phyloP scores from a whole-genome alignment of 2,329 filamentous ascomycete genomes.

The Teratosphaeria viscida region DNA sequence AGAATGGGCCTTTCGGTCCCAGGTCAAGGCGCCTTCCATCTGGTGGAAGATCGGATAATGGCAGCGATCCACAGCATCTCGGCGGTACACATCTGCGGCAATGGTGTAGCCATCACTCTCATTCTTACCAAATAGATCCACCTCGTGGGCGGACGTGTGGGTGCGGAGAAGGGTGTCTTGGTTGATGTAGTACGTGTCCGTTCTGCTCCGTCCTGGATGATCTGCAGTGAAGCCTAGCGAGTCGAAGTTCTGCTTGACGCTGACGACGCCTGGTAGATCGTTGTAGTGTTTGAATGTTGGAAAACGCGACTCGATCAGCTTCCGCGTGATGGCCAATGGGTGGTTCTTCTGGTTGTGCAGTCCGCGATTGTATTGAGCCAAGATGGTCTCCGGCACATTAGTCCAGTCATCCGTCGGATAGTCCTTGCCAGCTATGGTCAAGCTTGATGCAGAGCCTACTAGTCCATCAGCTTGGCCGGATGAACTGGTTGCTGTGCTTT shows the following conservation, averaged over 20 bases:
- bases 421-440: slow-evolving; percentile 49
- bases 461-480: neutral
- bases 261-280: slow-evolving; percentile 70
- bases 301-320: slow-evolving; percentile 87
- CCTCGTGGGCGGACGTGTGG: slow-evolving; percentile 89
- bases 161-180: slow-evolving; percentile 73
- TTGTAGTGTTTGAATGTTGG: slow-evolving; percentile 69
- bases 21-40: slow-evolving; percentile 90
- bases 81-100: slow-evolving; percentile 85
- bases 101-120: slow-evolving; percentile 74
- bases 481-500: neutral
- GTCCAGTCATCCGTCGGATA: slow-evolving; percentile 72
- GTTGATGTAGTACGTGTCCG: slow-evolving; percentile 95
- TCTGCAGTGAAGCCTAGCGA: slow-evolving; percentile 83
- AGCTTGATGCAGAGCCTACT: slow-evolving; percentile 25
- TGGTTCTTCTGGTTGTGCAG: slow-evolving; percentile 90
- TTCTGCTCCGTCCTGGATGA: slow-evolving; percentile 75
- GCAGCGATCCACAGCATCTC: slow-evolving; percentile 87
- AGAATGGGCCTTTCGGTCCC: slow-evolving; percentile 59
- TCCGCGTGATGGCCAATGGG: slow-evolving; percentile 78
- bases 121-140: slow-evolving; percentile 65
- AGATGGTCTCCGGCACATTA: slow-evolving; percentile 69
- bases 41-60: slow-evolving; percentile 98
- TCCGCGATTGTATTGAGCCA: slow-evolving; percentile 60
- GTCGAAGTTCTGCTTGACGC: slow-evolving; percentile 84